phyloP scores from a whole-genome alignment of 1,139 yeast species.

The Hyphopichia buzzinii region DNA sequence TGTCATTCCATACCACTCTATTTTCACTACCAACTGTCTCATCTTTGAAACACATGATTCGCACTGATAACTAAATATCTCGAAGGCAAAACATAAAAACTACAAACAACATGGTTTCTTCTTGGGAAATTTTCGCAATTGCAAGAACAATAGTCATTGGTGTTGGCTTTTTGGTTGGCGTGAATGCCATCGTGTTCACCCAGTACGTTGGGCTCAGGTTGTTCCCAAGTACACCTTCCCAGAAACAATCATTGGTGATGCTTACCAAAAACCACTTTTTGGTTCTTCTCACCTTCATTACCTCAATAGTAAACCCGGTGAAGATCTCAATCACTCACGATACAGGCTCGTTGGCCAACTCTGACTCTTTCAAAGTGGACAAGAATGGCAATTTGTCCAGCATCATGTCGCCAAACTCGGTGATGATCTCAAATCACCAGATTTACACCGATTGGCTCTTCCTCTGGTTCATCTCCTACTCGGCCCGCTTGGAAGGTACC shows the following conservation, averaged over 20 bases:
- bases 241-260: conserved; percentile 36
- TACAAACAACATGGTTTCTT: neutral
- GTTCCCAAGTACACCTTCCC: conserved; percentile 22
- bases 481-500: conserved; percentile 61
- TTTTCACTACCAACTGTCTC: too few species aligned
- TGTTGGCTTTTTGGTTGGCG: conserved; percentile 42
- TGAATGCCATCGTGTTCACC: conserved; percentile 40
- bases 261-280: conserved; percentile 53
- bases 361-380: conserved; percentile 17
- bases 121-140: conserved; percentile 9
- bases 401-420: conserved; percentile 48
- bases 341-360: conserved; percentile 17
- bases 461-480: conserved; percentile 83
- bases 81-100: neutral
- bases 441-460: conserved; percentile 94
- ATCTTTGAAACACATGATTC: too few species aligned
- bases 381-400: conserved; percentile 27
- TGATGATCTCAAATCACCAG: conserved; percentile 83
- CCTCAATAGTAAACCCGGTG: conserved; percentile 42
- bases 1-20: too few species aligned
- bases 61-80: too few species aligned
- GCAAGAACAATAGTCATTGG: conserved; percentile 31
- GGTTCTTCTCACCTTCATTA: conserved; percentile 42
- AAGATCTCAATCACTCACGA: conserved; percentile 42
- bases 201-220: conserved; percentile 37